Conservation (phyloP, 2,329 filamentous ascomycete genomes). For the Dissoconium aciculare region DNA sequence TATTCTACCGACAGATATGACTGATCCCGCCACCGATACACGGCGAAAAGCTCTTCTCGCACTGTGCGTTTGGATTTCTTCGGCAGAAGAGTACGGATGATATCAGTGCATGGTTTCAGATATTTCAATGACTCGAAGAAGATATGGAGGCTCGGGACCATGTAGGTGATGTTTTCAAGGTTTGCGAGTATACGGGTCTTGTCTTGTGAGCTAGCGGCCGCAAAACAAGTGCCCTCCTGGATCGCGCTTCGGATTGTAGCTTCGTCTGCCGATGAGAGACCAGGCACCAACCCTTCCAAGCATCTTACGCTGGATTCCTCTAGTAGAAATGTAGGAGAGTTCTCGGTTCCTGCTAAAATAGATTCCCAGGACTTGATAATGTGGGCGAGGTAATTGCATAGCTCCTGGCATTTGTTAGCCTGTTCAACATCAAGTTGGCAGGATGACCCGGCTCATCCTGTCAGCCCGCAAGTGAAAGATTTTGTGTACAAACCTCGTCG, state of each 20-base stretch:
- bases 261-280: not conserved
- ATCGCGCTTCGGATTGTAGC: not conserved
- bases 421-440: too few species aligned
- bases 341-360: not conserved
- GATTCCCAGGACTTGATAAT: constrained; percentile 1
- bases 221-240: too few species aligned
- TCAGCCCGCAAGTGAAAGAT: too few species aligned
- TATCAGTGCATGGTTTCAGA: constrained; percentile 10
- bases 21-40: constrained; percentile 3
- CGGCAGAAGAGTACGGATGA: constrained; percentile 6
- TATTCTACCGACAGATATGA: constrained; percentile 6
- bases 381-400: constrained; percentile 1
- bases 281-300: constrained; percentile 1
- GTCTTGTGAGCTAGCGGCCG: too few species aligned
- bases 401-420: too few species aligned
- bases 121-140: constrained; percentile 17
- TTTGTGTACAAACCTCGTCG: constrained; percentile 11
- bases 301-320: constrained; percentile 3
- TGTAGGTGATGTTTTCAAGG: too few species aligned
- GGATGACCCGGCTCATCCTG: too few species aligned
- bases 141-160: constrained; percentile 12
- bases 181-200: too few species aligned
- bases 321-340: not conserved
- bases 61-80: constrained; percentile 2
- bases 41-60: constrained; percentile 3